A percentile compares a stretch with the other conserved stretches of the same genome.
Evolutionary conservation across 2,329 filamentous ascomycete genomes (phyloP).

Genomic region (Didymella segeticola): DNA sequence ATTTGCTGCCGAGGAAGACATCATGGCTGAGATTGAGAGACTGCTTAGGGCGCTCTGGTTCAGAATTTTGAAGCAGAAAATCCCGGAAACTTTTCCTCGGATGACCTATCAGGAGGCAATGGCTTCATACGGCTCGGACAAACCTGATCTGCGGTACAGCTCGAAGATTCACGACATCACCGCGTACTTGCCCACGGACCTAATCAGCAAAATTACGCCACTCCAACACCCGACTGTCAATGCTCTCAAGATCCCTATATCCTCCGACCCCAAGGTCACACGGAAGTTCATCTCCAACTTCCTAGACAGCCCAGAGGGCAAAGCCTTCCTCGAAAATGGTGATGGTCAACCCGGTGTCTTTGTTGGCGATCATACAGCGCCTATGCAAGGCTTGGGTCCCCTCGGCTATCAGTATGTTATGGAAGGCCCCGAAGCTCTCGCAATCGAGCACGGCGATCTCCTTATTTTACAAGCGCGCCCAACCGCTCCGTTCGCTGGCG

Average conservation of each 20-base stretch:
- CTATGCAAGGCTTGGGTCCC: slow-evolving; percentile 76
- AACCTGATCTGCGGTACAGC: slow-evolving; percentile 83
- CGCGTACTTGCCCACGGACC: slow-evolving; percentile 66
- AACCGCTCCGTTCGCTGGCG: slow-evolving; percentile 69
- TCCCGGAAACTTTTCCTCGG: slow-evolving; percentile 59
- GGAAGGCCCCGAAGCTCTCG: slow-evolving; percentile 59
- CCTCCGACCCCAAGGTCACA: slow-evolving; percentile 60
- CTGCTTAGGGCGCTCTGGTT: slow-evolving; percentile 65
- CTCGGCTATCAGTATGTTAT: slow-evolving; percentile 76
- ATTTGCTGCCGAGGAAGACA: slow-evolving; percentile 74
- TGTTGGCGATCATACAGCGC: slow-evolving; percentile 74
- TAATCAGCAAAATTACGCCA: slow-evolving; percentile 77
- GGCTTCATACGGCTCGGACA: slow-evolving; percentile 82
- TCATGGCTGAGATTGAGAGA: slow-evolving; percentile 66
- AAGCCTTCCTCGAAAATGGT: slow-evolving; percentile 69
- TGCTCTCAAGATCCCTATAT: slow-evolving; percentile 70
- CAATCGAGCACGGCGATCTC: slow-evolving; percentile 72
- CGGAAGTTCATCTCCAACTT: slow-evolving; percentile 71
- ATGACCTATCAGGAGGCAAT: slow-evolving; percentile 81
- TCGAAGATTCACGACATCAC: slow-evolving; percentile 72
- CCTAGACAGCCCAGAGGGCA: slow-evolving; percentile 69
- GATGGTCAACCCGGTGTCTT: slow-evolving; percentile 83
- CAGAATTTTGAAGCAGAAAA: slow-evolving; percentile 54
- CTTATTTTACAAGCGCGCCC: slow-evolving; percentile 81
- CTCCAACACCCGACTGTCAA: slow-evolving; percentile 75